Evolutionary conservation across 1,139 yeast genomes (phyloP).

Genomic region (Sugiyamaella neomexicana): DNA sequence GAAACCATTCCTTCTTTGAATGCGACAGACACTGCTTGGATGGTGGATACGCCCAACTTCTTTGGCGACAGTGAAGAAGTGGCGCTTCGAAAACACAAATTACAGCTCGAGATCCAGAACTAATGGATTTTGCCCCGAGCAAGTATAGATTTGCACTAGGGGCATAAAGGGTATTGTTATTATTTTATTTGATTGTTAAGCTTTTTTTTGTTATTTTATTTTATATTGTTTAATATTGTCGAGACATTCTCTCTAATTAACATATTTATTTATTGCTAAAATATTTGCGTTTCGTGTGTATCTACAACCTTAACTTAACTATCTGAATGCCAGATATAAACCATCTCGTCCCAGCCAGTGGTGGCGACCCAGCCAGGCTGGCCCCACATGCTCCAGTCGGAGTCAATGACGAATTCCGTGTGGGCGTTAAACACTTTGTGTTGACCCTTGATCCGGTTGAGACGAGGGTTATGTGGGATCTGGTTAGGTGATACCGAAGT

Average conservation of each 20-base stretch:
- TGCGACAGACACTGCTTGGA: constrained; percentile 4
- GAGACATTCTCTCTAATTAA: constrained; percentile 4
- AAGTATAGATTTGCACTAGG: too few species aligned
- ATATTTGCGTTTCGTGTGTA: too few species aligned
- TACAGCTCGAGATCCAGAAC: constrained; percentile 6
- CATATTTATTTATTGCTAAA: constrained; percentile 9
- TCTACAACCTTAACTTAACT: too few species aligned
- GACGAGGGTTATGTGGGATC: constrained; percentile 44
- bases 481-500: constrained; percentile 52
- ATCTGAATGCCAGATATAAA: constrained; percentile 65
- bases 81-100: background rate
- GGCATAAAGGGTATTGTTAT: too few species aligned
- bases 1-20: constrained; percentile 4
- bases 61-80: constrained; percentile 1
- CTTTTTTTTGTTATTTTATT: background rate
- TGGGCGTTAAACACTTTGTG: constrained; percentile 66
- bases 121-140: background rate
- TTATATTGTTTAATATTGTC: background rate
- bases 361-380: constrained; percentile 94
- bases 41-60: constrained; percentile 11
- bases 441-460: constrained; percentile 49
- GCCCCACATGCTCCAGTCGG: constrained; percentile 97
- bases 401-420: constrained; percentile 89
- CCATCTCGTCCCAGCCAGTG: constrained; percentile 96
- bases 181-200: too few species aligned